phyloP scores from a whole-genome alignment of 768 basidiomycete species.

The Leccinum truebloodii region DNA sequence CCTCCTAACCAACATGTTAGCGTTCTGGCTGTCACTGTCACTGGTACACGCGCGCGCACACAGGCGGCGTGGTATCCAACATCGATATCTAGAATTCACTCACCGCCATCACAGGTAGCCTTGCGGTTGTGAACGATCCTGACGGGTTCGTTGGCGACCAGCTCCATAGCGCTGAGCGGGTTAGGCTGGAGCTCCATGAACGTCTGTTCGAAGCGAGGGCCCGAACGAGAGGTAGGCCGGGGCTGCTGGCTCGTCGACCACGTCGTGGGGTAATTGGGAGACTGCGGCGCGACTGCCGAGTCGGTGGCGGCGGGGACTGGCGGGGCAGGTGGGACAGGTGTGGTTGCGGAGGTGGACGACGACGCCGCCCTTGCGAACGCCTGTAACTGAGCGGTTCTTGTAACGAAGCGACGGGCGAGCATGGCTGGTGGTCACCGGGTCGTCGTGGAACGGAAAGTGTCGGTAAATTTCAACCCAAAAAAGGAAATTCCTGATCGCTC shows the following conservation, averaged over 20 bases:
- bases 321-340: conserved; percentile 9
- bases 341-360: conserved; percentile 25
- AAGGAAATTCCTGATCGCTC: conserved; percentile 11
- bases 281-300: conserved; percentile 54
- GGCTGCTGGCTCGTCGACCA: conserved; percentile 86
- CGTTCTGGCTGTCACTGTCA: conserved; percentile 1
- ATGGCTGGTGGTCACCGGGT: conserved; percentile 14
- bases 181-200: conserved; percentile 84
- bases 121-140: conserved; percentile 78
- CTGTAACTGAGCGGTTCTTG: conserved; percentile 19
- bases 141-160: conserved; percentile 85
- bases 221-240: conserved; percentile 57
- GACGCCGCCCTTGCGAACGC: conserved; percentile 24
- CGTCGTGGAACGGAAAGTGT: conserved; percentile 1
- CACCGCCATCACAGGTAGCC: conserved; percentile 95
- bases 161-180: conserved; percentile 87
- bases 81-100: conserved; percentile 33
- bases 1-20: conserved; percentile 57
- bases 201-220: conserved; percentile 93
- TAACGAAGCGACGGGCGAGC: conserved; percentile 30
- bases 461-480: conserved; percentile 11
- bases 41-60: neutral
- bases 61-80: neutral
- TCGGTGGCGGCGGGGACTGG: conserved; percentile 17
- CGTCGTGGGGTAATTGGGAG: conserved; percentile 78